Conservation (phyloP, 371 early-diverging fungal genomes). For the Apophysomyces variabilis region DNA sequence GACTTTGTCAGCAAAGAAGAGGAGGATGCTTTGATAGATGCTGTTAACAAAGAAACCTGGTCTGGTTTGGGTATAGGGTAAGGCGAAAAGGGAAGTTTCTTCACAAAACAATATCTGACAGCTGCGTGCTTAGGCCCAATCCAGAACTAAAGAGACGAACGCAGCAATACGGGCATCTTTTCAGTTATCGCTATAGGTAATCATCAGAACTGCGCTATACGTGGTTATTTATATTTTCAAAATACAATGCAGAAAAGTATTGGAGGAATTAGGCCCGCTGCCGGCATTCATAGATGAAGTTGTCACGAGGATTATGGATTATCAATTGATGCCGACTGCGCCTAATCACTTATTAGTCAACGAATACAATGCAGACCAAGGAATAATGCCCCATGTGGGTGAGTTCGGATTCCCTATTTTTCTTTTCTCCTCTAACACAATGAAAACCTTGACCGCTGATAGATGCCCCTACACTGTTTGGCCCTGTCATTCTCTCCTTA, state of each 20-base stretch:
- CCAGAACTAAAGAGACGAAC: slow-evolving; percentile 76
- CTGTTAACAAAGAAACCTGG: slow-evolving; percentile 36
- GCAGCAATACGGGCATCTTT: slow-evolving; percentile 76
- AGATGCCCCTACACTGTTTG: slow-evolving; percentile 72
- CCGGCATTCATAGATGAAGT: slow-evolving; percentile 52
- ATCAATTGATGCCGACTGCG: slow-evolving; percentile 36
- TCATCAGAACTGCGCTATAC: not conserved
- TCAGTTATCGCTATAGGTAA: slow-evolving; percentile 72
- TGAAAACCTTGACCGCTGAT: slow-evolving; percentile 9
- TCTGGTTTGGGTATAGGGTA: slow-evolving; percentile 53
- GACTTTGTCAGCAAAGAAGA: slow-evolving; percentile 43
- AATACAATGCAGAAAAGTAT: slow-evolving; percentile 48
- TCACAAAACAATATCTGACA: not conserved
- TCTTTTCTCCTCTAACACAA: slow-evolving; percentile 2
- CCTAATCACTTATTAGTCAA: slow-evolving; percentile 73
- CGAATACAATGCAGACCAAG: slow-evolving; percentile 77
- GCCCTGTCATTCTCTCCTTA: slow-evolving; percentile 64
- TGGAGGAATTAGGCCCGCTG: slow-evolving; percentile 59
- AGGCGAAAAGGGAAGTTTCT: not conserved
- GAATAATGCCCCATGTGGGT: slow-evolving; percentile 62
- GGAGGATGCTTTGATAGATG: slow-evolving; percentile 28
- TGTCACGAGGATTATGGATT: slow-evolving; percentile 49
- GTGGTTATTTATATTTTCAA: not conserved
- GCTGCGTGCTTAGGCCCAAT: slow-evolving; percentile 55
- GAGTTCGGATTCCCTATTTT: slow-evolving; percentile 1